Evolutionary conservation across 2,329 filamentous ascomycete genomes (phyloP), one percentile per base, ranked within the genome.

Genomic region (Stromatinia cepivora): DNA sequence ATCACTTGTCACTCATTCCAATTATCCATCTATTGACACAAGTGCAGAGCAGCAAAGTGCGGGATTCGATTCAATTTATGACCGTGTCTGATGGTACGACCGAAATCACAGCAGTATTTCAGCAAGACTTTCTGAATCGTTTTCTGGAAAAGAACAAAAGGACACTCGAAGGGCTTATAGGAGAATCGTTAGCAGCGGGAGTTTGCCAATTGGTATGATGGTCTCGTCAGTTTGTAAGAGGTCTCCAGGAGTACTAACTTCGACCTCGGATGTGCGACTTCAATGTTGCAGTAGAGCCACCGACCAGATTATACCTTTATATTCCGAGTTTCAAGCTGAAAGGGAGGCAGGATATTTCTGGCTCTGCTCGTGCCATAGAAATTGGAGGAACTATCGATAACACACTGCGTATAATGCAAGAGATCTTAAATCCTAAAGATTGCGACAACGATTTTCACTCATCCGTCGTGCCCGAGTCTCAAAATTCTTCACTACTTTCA

Each of bases 131-230:
- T 53, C 20, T 67, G 25, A 17, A 22, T 42, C 13, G 13, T 17
- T 61, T 62, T 67, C n/a, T 61, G 45, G 46, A 62, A 28, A 67
- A 62, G 45, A 50, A 67, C 13, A 61, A 48, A 67, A n/a, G 45
- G n/a, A 28, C 46, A n/a, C 31, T 59, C 10, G 45, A 20, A 13
- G 45, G 45, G 34, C 46, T 67, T 45, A 31, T 45, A 10, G 56
- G 66, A 39, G 63, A 57, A 11, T 15, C 52, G 11, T 22, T 66
- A 45, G 63, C 25, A 45, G 50, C 22, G 34, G 36, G 20, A 13
- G 42, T 53, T 42, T 54, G 59, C 45, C 59, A 68, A 39, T 48
- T 69, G 57, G 42, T 42, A 67, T 62, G 61, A 50, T 52, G 34
- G 15, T 39, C 46, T 42, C 15, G 15, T 36, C 61, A 28, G 13